Percentiles rank a stretch among this genome's conserved stretches.
Conservation (phyloP, 2,329 filamentous ascomycete species). For the Microcera coccophila region DNA sequence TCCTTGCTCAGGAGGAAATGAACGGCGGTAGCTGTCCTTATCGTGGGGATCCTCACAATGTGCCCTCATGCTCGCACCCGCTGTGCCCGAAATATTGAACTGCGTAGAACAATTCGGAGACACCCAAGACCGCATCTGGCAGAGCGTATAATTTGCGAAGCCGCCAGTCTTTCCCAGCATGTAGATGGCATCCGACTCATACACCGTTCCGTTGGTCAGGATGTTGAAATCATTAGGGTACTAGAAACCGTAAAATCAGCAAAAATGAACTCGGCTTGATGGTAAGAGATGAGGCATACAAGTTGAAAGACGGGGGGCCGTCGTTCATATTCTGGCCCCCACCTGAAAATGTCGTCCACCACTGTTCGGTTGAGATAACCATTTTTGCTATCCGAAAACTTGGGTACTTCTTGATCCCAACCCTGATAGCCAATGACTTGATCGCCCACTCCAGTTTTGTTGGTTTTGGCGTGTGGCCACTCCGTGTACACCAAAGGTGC, state of each 20-base stretch:
- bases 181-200: constrained; percentile 55
- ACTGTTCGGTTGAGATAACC: constrained; percentile 53
- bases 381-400: constrained; percentile 9
- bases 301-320: constrained; percentile 51
- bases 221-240: constrained; percentile 64
- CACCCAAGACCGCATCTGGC: constrained; percentile 60
- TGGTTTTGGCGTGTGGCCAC: constrained; percentile 49
- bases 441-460: constrained; percentile 30
- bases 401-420: constrained; percentile 41
- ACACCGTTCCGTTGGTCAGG: constrained; percentile 50
- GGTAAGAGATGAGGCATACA: constrained; percentile 31
- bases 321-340: constrained; percentile 52
- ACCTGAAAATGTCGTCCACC: constrained; percentile 68
- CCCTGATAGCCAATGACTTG: constrained; percentile 32
- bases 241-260: constrained; percentile 26
- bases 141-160: constrained; percentile 58
- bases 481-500: constrained; percentile 59
- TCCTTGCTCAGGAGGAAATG: constrained; percentile 28
- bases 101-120: constrained; percentile 64
- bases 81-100: constrained; percentile 52
- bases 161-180: constrained; percentile 52
- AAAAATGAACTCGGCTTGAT: not conserved
- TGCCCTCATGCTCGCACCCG: constrained; percentile 56
- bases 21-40: constrained; percentile 51
- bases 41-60: constrained; percentile 58